Base-by-base conservation (phyloP, 345 rosid genomes). In the Firmiana major region DNA sequence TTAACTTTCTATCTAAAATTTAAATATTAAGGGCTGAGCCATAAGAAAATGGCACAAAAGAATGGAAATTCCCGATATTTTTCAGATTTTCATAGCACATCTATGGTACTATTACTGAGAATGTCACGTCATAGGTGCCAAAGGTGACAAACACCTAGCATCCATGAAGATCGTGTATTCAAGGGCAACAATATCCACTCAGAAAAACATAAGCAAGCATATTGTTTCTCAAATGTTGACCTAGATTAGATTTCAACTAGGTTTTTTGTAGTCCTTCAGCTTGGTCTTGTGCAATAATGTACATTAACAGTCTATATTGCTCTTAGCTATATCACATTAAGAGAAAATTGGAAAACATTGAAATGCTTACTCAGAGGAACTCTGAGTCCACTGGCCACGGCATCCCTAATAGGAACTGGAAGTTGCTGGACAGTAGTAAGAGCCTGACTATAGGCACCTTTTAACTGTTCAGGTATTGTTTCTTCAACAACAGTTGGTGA, bases 401-500 rank as follows among this genome's bases (percentile, higher is more conserved):
- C 88, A 86, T 95, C 94, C 79, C 88, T 88, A 74, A 92, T 79
- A 75, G 92, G 81, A 80, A 78, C 85, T 73, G 98, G 99, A 84
- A 93, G 92, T 86, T 92, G 99, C 85, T 89, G 93, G 77, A 86
- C 55, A 0, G 89, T 83, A 70, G 78, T 82, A 62, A 85, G 76
- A 43, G 98, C 99, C 86, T 93, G 99, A 85, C 81, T 82, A 75
- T 90, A 78, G 51, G 85, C 90, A 63, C 90, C 92, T 86, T 87
- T 96, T 73, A 96, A 87, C 89, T 92, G 93, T 62, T 87, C 91
- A 66, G 98, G 99, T 36, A 96, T 76, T 49, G 93, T 77, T 81
- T 93, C 97, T 89, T 92, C 93, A 80, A 96, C 86, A 49, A 96
- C 73, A 9, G 87, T 88, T 46, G 99, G 98, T 28, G 94, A 84